phyloP scores from a whole-genome alignment of 192 early-diverging fungal genomes.

The Podila minutissima region DNA sequence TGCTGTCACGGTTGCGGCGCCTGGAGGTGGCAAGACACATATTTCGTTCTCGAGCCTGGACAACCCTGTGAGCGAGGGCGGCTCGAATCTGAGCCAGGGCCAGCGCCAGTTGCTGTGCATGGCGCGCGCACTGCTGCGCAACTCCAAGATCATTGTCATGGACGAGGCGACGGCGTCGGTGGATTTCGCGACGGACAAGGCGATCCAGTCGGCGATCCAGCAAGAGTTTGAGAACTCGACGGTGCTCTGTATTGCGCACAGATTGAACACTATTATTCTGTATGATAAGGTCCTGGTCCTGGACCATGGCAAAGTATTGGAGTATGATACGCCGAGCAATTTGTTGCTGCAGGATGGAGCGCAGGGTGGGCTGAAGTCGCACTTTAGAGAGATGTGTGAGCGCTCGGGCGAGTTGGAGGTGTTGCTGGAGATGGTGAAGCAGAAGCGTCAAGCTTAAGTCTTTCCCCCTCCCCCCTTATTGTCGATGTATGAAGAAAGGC shows the following conservation, averaged over 20 bases:
- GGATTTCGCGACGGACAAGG: constrained; percentile 83
- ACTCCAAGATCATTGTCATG: constrained; percentile 75
- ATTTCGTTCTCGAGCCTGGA: constrained; percentile 60
- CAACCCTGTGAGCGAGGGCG: constrained; percentile 67
- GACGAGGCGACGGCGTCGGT: constrained; percentile 93
- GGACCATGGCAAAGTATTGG: constrained; percentile 79
- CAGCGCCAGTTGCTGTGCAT: constrained; percentile 88
- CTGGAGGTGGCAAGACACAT: constrained; percentile 19
- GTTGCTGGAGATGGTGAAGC: constrained; percentile 65
- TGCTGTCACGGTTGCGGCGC: background rate
- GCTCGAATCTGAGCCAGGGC: constrained; percentile 82
- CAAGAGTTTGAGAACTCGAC: constrained; percentile 78
- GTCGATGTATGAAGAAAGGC: too few relatives aligned
- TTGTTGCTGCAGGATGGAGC: constrained; percentile 66
- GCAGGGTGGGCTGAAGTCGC: constrained; percentile 53
- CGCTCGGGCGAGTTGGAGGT: constrained; percentile 84
- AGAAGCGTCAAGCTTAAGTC: constrained; percentile 1
- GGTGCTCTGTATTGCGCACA: constrained; percentile 87
- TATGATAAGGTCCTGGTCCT: constrained; percentile 73
- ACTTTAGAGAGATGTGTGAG: constrained; percentile 82
- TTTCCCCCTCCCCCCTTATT: too few relatives aligned
- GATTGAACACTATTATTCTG: constrained; percentile 78
- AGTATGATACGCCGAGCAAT: constrained; percentile 81
- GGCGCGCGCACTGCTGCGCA: constrained; percentile 74
- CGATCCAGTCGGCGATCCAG: constrained; percentile 87